Percentiles rank a stretch among this genome's conserved stretches.
Conservation (phyloP, 1,139 yeast genomes). For the Geotrichum europaeum region DNA sequence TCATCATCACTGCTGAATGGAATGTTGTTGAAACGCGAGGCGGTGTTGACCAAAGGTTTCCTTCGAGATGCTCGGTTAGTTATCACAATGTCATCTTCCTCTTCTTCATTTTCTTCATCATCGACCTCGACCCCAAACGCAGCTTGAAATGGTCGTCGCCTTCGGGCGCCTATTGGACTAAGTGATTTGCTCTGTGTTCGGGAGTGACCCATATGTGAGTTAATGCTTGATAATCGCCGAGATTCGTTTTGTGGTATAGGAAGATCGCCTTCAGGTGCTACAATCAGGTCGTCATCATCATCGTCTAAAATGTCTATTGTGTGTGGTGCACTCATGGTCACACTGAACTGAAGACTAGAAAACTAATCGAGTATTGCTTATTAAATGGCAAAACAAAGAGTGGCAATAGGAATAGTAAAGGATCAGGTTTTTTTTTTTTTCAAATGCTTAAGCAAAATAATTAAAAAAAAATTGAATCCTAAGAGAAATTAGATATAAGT, state of each 20-base stretch:
- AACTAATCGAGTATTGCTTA: too few species aligned
- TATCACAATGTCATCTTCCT: constrained; percentile 2
- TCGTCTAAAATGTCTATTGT: background rate
- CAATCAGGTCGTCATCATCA: background rate
- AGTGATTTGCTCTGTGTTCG: background rate
- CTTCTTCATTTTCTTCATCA: constrained; percentile 1
- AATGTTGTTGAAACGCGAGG: background rate
- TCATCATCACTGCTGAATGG: constrained; percentile 1
- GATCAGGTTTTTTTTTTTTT: background rate
- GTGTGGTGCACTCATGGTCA: background rate
- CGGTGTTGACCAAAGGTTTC: background rate
- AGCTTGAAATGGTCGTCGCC: background rate
- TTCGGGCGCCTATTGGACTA: background rate
- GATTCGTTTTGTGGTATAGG: background rate
- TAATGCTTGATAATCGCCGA: background rate
- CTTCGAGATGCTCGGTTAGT: background rate
- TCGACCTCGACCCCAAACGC: background rate
- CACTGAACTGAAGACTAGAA: background rate
- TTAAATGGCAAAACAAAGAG: background rate
- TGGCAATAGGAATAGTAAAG: background rate
- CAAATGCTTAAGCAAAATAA: background rate
- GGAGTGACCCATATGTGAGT: background rate
- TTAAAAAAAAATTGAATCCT: background rate
- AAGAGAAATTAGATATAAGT: background rate
- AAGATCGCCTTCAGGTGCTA: background rate